These are phyloP conservation scores for Juncus effusus DNA, from an alignment of 176 grass and related monocot genomes.

Conservation along the genomic window DNA sequence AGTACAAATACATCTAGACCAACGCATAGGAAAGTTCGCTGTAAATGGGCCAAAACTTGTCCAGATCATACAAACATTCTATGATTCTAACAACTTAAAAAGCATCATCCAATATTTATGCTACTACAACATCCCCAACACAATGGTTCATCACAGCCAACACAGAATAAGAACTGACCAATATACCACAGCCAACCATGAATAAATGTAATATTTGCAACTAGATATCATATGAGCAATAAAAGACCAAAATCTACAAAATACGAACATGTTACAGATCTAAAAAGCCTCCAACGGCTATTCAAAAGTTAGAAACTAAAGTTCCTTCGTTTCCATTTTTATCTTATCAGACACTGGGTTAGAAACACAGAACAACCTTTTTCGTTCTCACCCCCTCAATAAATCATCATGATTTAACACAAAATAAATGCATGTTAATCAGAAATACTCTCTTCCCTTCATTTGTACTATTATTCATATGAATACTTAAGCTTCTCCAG, in stretches of 20 bases:
- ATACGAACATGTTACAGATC: constrained; percentile 28
- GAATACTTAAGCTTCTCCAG: constrained; percentile 10
- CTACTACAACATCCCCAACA: neutral
- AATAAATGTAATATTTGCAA: too few species aligned
- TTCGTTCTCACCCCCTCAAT: constrained; percentile 6
- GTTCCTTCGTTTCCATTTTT: constrained; percentile 17
- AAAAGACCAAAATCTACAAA: constrained; percentile 27
- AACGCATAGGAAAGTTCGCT: too few species aligned
- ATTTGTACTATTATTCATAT: constrained; percentile 6
- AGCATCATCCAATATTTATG: neutral
- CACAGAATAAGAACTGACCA: constrained; percentile 10
- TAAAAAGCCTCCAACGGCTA: constrained; percentile 8
- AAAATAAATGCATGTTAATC: constrained; percentile 22
- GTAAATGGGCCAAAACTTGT: too few species aligned
- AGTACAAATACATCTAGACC: too few species aligned
- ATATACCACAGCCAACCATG: too few species aligned
- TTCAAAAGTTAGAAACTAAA: constrained; percentile 16
- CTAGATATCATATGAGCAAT: too few species aligned
- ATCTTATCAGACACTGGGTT: constrained; percentile 32
- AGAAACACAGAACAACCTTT: constrained; percentile 20
- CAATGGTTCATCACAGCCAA: constrained; percentile 6
- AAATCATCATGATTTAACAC: constrained; percentile 23
- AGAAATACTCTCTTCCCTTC: constrained; percentile 18
- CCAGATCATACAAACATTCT: neutral
- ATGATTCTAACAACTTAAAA: neutral